A percentile compares a stretch with the other conserved stretches of the same genome.
phyloP scores from a whole-genome alignment of 495 filamentous ascomycete genomes.

The Immersiella caudata region DNA sequence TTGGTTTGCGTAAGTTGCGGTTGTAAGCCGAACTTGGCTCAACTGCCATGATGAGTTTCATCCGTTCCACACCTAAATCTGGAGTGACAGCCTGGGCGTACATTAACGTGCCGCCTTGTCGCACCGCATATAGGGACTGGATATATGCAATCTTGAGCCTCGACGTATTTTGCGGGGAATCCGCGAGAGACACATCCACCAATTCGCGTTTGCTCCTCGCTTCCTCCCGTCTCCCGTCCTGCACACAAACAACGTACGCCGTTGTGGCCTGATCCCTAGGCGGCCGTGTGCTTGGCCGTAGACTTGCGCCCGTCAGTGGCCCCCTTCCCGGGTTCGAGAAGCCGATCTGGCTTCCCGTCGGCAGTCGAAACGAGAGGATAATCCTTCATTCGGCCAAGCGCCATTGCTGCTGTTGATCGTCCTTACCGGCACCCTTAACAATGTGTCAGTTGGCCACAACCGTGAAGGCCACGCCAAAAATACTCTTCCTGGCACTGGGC shows the following conservation, averaged over 20 bases:
- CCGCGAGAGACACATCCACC: neutral
- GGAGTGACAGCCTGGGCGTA: neutral
- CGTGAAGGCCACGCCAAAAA: neutral
- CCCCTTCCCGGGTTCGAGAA: neutral
- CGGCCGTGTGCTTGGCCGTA: neutral
- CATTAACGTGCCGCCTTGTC: neutral
- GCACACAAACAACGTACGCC: neutral
- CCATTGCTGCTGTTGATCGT: neutral
- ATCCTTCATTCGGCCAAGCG: constrained; percentile 1
- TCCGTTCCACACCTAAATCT: neutral
- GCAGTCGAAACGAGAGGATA: neutral
- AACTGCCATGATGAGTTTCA: neutral
- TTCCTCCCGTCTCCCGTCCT: neutral
- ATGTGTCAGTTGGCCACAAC: neutral
- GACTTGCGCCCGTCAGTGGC: neutral
- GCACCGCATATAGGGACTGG: neutral
- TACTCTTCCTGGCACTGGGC: neutral
- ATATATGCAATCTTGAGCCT: neutral
- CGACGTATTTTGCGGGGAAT: neutral
- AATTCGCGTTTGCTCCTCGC: constrained; percentile 1
- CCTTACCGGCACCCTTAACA: neutral
- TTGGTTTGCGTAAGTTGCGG: neutral
- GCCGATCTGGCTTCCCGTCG: neutral
- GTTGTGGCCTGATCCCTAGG: neutral
- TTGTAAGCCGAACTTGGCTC: neutral